A percentile compares a stretch with the other conserved stretches of the same genome.
These are phyloP conservation scores for Eucommia ulmoides DNA, from an alignment of 257 asterid genomes.

Conservation along the genomic window DNA sequence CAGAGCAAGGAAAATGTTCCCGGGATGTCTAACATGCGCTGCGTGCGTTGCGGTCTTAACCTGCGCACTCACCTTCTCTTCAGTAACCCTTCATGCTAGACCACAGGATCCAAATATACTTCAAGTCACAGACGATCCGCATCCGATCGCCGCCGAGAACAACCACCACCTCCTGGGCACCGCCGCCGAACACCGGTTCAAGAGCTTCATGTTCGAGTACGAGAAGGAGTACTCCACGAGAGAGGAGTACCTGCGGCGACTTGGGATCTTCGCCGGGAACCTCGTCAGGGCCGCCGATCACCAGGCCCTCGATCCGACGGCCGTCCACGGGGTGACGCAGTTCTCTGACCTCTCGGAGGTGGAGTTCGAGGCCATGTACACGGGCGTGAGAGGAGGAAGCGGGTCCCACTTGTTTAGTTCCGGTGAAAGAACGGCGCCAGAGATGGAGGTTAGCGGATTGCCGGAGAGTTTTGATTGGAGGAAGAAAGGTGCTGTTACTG, in stretches of 20 bases:
- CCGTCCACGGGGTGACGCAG: constrained; percentile 72
- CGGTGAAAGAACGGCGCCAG: constrained; percentile 22
- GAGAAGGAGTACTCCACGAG: constrained; percentile 42
- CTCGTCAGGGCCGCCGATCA: constrained; percentile 70
- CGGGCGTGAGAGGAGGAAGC: constrained; percentile 52
- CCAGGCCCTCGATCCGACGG: constrained; percentile 83
- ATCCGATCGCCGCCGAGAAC: constrained; percentile 2
- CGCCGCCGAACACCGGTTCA: constrained; percentile 49
- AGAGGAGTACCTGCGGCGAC: constrained; percentile 77
- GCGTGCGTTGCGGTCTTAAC: constrained; percentile 24
- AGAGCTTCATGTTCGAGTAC: constrained; percentile 40
- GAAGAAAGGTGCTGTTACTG: constrained; percentile 84
- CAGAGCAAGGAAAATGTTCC: neutral
- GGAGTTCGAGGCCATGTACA: constrained; percentile 65
- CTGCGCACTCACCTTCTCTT: constrained; percentile 21
- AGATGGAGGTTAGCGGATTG: constrained; percentile 39
- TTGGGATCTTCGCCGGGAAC: constrained; percentile 63
- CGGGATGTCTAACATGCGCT: constrained; percentile 27
- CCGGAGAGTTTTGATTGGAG: constrained; percentile 92
- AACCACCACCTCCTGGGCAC: constrained; percentile 51
- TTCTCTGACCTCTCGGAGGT: constrained; percentile 58
- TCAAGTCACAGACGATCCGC: constrained; percentile 58
- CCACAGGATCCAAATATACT: constrained; percentile 32
- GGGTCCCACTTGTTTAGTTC: constrained; percentile 8
- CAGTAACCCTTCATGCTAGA: constrained; percentile 10